phyloP scores from a whole-genome alignment of 176 grass and related monocot species.

The Phragmites australis region DNA sequence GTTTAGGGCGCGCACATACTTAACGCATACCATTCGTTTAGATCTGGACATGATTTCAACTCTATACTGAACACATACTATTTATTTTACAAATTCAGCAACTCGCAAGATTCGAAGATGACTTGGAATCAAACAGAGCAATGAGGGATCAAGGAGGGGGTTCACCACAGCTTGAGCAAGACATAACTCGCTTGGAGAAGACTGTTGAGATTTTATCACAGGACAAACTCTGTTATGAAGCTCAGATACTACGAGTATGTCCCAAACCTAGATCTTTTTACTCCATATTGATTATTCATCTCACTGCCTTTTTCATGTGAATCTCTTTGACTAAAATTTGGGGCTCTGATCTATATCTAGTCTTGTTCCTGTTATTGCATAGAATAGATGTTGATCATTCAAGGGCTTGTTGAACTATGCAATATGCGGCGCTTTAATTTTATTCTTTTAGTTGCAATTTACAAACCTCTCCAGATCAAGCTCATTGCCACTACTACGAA shows the following conservation, averaged over 20 bases:
- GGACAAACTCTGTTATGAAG: conserved; percentile 88
- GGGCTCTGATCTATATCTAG: neutral
- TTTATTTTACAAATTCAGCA: conserved; percentile 53
- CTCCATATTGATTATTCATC: neutral
- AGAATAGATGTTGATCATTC: conserved; percentile 17
- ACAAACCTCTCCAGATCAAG: neutral
- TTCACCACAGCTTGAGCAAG: conserved; percentile 84
- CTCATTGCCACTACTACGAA: neutral
- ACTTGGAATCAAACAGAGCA: conserved; percentile 70
- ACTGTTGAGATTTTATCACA: conserved; percentile 78
- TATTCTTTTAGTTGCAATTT: neutral
- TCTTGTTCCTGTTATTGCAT: conserved; percentile 17
- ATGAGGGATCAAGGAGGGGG: conserved; percentile 78
- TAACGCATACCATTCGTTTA: conserved; percentile 4
- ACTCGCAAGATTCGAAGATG: conserved; percentile 74
- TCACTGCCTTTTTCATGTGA: neutral
- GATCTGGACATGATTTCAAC: neutral
- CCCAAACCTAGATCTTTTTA: conserved; percentile 27
- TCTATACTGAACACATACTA: conserved; percentile 23
- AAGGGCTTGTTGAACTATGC: neutral
- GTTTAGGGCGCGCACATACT: neutral
- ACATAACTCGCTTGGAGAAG: conserved; percentile 89
- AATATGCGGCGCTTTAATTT: neutral
- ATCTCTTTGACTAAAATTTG: conserved; percentile 13
- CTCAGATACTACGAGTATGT: conserved; percentile 92